phyloP scores from a whole-genome alignment of 192 early-diverging fungal species.

The Gaertneriomyces semiglobifer region DNA sequence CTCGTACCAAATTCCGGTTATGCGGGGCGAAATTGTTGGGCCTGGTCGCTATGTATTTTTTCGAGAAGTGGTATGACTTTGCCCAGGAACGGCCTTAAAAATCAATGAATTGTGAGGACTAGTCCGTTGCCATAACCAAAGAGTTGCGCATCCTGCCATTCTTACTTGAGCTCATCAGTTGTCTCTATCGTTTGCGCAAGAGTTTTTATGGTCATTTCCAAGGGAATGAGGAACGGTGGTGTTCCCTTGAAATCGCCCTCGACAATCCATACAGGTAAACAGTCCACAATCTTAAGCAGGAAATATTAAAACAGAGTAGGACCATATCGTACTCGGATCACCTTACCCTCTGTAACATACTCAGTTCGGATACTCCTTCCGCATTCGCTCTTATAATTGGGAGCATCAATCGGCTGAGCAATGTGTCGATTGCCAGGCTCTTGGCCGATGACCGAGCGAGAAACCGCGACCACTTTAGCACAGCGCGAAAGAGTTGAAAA shows the following conservation, averaged over 20 bases:
- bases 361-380: not conserved
- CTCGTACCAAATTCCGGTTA: no score
- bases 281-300: not conserved
- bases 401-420: conserved; percentile 11
- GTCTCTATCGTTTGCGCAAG: not conserved
- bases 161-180: no score
- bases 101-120: no score
- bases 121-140: no score
- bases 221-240: not conserved
- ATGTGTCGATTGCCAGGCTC: conserved; percentile 10
- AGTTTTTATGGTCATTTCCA: not conserved
- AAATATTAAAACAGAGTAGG: no score
- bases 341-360: conserved; percentile 15
- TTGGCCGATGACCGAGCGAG: conserved; percentile 4
- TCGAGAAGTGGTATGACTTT: no score
- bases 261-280: conserved; percentile 7
- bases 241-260: not conserved
- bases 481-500: conserved; percentile 10
- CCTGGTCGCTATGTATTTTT: no score
- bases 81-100: no score
- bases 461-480: conserved; percentile 13
- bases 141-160: no score
- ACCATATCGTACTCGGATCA: not conserved
- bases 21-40: no score
- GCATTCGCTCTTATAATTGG: not conserved